Evolutionary conservation across 225 moss, liverwort and hornwort species (phyloP).

Genomic region (Sphagnum contortum): DNA sequence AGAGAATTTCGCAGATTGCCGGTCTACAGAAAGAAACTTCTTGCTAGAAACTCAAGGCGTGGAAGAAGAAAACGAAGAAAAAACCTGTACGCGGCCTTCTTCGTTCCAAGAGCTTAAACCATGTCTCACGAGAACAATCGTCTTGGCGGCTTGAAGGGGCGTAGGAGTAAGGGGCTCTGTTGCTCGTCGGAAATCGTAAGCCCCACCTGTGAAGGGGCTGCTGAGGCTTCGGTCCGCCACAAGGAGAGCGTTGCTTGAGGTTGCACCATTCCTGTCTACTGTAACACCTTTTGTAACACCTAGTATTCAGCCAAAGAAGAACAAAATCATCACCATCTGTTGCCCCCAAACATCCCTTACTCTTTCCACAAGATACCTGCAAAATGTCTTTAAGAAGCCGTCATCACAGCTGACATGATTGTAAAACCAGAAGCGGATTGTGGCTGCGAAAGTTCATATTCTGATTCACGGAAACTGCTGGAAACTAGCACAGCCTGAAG

Average conservation of each 20-base stretch:
- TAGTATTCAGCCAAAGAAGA: neutral
- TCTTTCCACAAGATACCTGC: no score
- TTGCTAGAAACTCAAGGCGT: neutral
- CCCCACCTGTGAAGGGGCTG: constrained; percentile 55
- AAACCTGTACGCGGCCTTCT: constrained; percentile 69
- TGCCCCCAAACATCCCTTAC: neutral
- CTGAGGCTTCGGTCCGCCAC: constrained; percentile 24
- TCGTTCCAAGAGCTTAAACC: constrained; percentile 80
- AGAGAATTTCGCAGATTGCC: no score
- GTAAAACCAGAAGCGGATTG: neutral
- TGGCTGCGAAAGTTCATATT: neutral
- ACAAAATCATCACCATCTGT: neutral
- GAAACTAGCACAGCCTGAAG: no score
- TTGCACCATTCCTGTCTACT: constrained; percentile 24
- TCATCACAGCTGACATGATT: neutral
- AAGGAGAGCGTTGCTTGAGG: constrained; percentile 13
- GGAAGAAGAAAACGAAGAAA: neutral
- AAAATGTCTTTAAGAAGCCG: no score
- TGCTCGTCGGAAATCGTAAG: constrained; percentile 50
- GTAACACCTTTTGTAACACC: constrained; percentile 16
- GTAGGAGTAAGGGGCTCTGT: constrained; percentile 37
- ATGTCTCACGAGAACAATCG: constrained; percentile 62
- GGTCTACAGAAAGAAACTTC: no score
- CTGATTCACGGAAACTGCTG: no score
- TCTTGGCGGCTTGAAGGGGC: constrained; percentile 43